These are phyloP conservation scores for Naganishia randhawae DNA, from an alignment of 768 basidiomycete genomes.

Conservation along the genomic window DNA sequence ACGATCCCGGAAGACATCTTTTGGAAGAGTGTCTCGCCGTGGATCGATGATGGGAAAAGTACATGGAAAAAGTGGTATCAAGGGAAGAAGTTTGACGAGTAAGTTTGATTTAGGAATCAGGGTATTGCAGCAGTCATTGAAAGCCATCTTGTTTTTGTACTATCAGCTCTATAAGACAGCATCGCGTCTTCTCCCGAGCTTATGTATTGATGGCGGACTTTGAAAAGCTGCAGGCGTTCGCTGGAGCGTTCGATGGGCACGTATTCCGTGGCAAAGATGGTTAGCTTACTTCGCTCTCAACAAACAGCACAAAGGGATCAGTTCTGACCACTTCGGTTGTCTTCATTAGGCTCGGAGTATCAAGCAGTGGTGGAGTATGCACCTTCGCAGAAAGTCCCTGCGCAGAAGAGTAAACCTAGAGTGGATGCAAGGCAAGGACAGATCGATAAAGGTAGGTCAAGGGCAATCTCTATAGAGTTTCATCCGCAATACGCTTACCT, in stretches of 20 bases:
- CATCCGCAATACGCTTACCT: not conserved
- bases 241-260: conserved; percentile 84
- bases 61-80: conserved; percentile 44
- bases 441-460: conserved; percentile 72
- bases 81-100: conserved; percentile 41
- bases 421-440: conserved; percentile 74
- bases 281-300: conserved; percentile 49
- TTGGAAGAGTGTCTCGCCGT: conserved; percentile 81
- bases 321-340: too few relatives aligned
- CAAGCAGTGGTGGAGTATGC: conserved; percentile 90
- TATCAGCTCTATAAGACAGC: conserved; percentile 60
- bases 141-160: conserved; percentile 53
- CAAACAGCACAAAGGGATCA: not conserved
- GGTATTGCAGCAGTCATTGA: conserved; percentile 35
- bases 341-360: conserved; percentile 69
- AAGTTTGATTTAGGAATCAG: conserved; percentile 63
- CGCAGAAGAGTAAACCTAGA: conserved; percentile 61
- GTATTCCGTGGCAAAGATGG: conserved; percentile 86
- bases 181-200: conserved; percentile 79
- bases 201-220: conserved; percentile 84
- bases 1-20: conserved; percentile 88
- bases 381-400: conserved; percentile 79
- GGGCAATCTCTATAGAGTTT: not conserved
- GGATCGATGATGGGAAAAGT: conserved; percentile 53
- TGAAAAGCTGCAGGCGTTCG: conserved; percentile 68